phyloP scores from a whole-genome alignment of 1,284 basidiomycete species.

The Phlebopus sp. region DNA sequence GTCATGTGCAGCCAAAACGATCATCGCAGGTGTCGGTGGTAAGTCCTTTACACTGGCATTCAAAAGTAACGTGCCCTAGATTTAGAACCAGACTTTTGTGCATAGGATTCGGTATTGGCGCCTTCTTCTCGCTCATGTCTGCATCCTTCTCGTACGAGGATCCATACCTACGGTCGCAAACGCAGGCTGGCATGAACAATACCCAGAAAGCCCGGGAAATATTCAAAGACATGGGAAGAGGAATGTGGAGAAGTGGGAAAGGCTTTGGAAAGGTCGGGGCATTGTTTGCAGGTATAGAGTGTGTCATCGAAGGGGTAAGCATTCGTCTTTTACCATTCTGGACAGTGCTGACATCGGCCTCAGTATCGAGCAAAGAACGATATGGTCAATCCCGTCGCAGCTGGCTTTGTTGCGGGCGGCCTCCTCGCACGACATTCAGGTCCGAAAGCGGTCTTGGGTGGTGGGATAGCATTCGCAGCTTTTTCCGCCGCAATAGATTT shows the following conservation, averaged over 20 bases:
- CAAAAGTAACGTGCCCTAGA: conserved; percentile 10
- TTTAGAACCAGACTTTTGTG: conserved; percentile 8
- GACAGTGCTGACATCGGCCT: conserved; percentile 1
- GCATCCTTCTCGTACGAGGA: conserved; percentile 95
- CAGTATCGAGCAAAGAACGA: conserved; percentile 97
- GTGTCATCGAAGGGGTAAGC: conserved; percentile 92
- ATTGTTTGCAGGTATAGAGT: conserved; percentile 92
- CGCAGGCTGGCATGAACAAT: conserved; percentile 56
- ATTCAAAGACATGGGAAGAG: conserved; percentile 92
- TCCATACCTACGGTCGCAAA: conserved; percentile 73
- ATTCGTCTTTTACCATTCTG: conserved; percentile 1
- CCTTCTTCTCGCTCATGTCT: conserved; percentile 96
- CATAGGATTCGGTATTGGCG: conserved; percentile 87
- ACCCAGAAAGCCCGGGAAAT: conserved; percentile 82
- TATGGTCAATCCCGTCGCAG: conserved; percentile 76
- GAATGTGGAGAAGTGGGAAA: conserved; percentile 89
- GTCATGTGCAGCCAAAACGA: conserved; percentile 81
- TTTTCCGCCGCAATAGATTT: conserved; percentile 89
- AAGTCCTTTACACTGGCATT: conserved; percentile 30
- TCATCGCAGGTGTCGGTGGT: conserved; percentile 79
- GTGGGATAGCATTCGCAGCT: conserved; percentile 85
- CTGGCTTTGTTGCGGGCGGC: conserved; percentile 76
- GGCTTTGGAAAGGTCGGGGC: conserved; percentile 96
- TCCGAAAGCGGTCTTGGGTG: conserved; percentile 77
- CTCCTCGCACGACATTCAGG: conserved; percentile 84